A percentile compares a stretch with the other conserved stretches of the same genome.
phyloP scores from a whole-genome alignment of 2,329 filamentous ascomycete genomes.

The Byssothecium circinans region DNA sequence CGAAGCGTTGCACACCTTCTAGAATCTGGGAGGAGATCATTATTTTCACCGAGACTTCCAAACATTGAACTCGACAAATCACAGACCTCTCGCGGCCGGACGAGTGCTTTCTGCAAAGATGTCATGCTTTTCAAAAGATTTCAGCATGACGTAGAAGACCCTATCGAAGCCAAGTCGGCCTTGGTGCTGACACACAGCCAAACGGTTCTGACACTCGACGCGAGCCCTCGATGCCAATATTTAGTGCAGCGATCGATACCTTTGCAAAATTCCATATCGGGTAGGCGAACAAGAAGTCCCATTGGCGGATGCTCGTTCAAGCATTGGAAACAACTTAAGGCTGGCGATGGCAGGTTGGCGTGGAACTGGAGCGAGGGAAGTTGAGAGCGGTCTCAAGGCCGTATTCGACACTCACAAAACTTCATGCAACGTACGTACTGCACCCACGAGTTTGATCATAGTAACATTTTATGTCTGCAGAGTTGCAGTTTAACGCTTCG shows the following conservation, averaged over 20 bases:
- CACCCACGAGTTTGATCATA: too few relatives aligned
- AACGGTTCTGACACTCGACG: background rate
- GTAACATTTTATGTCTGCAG: too few relatives aligned
- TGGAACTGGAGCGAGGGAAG: background rate
- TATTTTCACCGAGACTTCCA: too few relatives aligned
- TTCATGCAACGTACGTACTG: too few relatives aligned
- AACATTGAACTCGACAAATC: too few relatives aligned
- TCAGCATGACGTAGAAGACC: background rate
- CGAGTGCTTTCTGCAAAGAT: background rate
- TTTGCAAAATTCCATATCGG: slow-evolving; percentile 6
- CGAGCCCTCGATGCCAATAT: slow-evolving; percentile 17
- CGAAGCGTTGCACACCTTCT: too few relatives aligned
- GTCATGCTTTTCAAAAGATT: background rate
- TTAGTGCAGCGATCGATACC: slow-evolving; percentile 18
- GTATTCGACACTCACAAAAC: too few relatives aligned
- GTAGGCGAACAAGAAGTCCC: slow-evolving; percentile 1
- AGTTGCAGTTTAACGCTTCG: too few relatives aligned
- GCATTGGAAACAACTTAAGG: background rate
- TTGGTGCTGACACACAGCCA: slow-evolving; percentile 4
- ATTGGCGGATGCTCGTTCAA: background rate
- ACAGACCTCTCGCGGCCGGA: too few relatives aligned
- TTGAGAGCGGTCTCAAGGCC: too few relatives aligned
- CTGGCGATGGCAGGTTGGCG: background rate
- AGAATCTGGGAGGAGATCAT: too few relatives aligned
- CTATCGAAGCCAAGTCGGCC: slow-evolving; percentile 1